A percentile compares a stretch with the other conserved stretches of the same genome.
Evolutionary conservation across 2,329 filamentous ascomycete genomes (phyloP).

Genomic region (Aspergillus sp.): DNA sequence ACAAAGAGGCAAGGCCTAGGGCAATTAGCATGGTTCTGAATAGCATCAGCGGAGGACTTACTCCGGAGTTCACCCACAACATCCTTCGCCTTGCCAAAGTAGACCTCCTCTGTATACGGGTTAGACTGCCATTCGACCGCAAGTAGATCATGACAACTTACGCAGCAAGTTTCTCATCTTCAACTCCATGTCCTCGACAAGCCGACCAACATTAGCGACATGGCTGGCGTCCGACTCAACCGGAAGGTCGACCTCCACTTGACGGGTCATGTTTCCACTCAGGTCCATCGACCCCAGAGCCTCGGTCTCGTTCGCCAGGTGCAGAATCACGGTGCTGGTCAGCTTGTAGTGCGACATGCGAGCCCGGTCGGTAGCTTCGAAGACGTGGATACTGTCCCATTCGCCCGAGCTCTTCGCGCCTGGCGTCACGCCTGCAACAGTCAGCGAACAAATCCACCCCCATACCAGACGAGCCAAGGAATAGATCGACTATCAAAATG

Average conservation of each 20-base stretch:
- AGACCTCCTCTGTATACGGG: constrained; percentile 72
- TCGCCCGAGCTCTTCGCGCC: constrained; percentile 70
- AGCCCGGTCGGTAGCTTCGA: constrained; percentile 91
- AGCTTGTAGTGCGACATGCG: constrained; percentile 95
- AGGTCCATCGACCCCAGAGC: constrained; percentile 83
- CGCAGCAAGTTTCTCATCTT: constrained; percentile 96
- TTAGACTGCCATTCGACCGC: constrained; percentile 13
- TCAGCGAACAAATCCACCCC: neutral
- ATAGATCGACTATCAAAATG: neutral
- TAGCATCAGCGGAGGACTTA: constrained; percentile 33
- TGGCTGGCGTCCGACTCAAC: constrained; percentile 90
- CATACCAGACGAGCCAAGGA: neutral
- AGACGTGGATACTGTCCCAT: constrained; percentile 99
- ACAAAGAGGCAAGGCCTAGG: constrained; percentile 69
- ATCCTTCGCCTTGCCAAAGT: constrained; percentile 99
- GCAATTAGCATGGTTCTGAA: constrained; percentile 1
- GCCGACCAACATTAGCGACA: constrained; percentile 87
- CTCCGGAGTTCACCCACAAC: constrained; percentile 94
- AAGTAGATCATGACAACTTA: constrained; percentile 27
- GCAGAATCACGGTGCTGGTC: constrained; percentile 93
- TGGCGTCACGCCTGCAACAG: constrained; percentile 60
- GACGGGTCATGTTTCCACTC: constrained; percentile 95
- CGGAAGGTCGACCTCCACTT: constrained; percentile 87
- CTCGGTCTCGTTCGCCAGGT: constrained; percentile 68
- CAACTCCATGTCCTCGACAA: constrained; percentile 99